Evolutionary conservation across 2,329 filamentous ascomycete species (phyloP).

Genomic region (Neoarthrinium moseri): DNA sequence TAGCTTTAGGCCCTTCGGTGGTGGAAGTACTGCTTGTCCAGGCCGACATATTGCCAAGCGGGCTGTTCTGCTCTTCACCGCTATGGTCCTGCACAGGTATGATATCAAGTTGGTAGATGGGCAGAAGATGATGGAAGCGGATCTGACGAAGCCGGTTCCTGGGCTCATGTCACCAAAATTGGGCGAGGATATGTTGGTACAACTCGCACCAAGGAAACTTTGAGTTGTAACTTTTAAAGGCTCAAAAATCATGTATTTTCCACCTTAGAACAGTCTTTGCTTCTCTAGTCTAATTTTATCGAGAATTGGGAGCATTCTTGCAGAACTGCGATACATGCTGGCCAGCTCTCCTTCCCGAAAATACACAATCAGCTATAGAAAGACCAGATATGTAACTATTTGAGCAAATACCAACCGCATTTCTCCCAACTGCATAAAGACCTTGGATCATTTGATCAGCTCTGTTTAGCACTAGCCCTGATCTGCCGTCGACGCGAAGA

Average conservation of each 20-base stretch:
- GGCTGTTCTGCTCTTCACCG: not conserved
- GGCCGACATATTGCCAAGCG: not conserved
- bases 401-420: conserved; percentile 10
- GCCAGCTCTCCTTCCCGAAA: conserved; percentile 10
- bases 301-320: too few relatives aligned
- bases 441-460: not conserved
- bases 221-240: too few relatives aligned
- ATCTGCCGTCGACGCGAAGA: conserved; percentile 2
- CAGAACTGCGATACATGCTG: too few relatives aligned
- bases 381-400: conserved; percentile 11
- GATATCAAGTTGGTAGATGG: conserved; percentile 1
- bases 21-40: not conserved
- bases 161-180: not conserved
- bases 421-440: conserved; percentile 9
- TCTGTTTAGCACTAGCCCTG: conserved; percentile 2
- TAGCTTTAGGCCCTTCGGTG: not conserved
- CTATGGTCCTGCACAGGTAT: not conserved
- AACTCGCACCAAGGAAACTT: not conserved
- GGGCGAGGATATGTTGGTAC: not conserved
- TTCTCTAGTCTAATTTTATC: too few relatives aligned
- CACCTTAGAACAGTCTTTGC: too few relatives aligned
- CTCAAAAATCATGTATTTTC: too few relatives aligned
- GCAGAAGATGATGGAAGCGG: not conserved
- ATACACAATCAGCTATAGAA: conserved; percentile 12
- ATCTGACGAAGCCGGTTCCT: conserved; percentile 1